Base-by-base conservation (phyloP, 352 stramenopile species). In the Phytophthora ohioensis region DNA sequence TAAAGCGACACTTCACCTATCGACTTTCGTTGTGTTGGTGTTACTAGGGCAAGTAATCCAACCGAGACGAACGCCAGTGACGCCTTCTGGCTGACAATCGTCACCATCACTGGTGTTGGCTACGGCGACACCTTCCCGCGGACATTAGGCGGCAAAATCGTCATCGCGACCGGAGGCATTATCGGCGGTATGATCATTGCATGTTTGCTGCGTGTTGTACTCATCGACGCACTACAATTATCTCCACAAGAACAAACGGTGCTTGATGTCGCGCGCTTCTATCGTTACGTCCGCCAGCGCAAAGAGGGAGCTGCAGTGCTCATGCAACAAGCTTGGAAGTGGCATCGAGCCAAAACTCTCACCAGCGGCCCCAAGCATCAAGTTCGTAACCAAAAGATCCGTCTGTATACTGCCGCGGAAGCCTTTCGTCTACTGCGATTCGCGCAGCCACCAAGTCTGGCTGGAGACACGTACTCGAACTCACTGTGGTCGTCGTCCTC, bases 21-120 rank as follows among this genome's bases (percentile, higher is more conserved):
- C 13, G 15, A 21, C n/a, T 4, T 27, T 21, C 8, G 21, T n/a
- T 27, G 13, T n/a, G 1, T 27, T 27, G 21, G 21, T 2, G 21
- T 27, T 27, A 27, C 21, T 27, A 85, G 82, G 31, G 78, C 70
- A 4, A 79, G 68, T 53, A 91, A 88, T 54, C 70, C 74, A 21
- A 69, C 68, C 3, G 58, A 88, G 17, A 74, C 76, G 32, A 91
- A 68, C 36, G 54, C 67, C 12, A 79, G 77, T 31, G 82, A 91
- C 49, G 74, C 82, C 7, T 67, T 87, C 5, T 91, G 82, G 82
- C 71, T 91, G 42, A 86, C 82, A n/a, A 88, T 91, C 35, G 82
- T 88, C 49, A 91, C 82, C 6, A 87, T 88, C 60, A 87, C 82
- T 13, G 82, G 80, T 42, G 80, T 90, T 38, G 82, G 82, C 17